phyloP scores from a whole-genome alignment of 805 yeast species.

The Yarrowia hollandica region DNA sequence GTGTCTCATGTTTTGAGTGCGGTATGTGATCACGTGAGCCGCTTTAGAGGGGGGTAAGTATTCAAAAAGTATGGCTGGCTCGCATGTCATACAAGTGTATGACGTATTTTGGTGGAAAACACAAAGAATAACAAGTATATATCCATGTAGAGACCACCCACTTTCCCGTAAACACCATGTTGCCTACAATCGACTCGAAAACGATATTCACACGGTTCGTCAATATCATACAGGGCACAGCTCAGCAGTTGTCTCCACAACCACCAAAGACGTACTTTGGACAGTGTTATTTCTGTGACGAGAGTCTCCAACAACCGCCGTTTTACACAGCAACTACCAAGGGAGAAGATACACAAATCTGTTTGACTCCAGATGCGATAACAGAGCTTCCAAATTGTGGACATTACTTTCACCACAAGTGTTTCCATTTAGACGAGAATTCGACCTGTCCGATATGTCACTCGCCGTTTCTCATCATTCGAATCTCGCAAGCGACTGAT shows the following conservation, averaged over 20 bases:
- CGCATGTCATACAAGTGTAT: too few species aligned
- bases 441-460: background rate
- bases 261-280: background rate
- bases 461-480: background rate
- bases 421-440: background rate
- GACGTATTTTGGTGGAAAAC: too few species aligned
- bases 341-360: background rate
- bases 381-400: conserved; percentile 1
- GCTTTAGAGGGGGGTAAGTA: too few species aligned
- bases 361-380: background rate
- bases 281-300: background rate
- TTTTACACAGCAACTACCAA: background rate
- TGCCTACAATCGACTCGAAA: too few species aligned
- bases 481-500: background rate
- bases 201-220: background rate
- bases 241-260: background rate
- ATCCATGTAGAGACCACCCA: too few species aligned
- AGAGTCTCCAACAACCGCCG: background rate
- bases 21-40: too few species aligned
- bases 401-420: background rate
- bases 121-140: too few species aligned
- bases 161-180: too few species aligned
- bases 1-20: too few species aligned
- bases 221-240: background rate
- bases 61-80: too few species aligned